Evolutionary conservation across 345 rosid genomes (phyloP).

Genomic region (Brassica juncea): DNA sequence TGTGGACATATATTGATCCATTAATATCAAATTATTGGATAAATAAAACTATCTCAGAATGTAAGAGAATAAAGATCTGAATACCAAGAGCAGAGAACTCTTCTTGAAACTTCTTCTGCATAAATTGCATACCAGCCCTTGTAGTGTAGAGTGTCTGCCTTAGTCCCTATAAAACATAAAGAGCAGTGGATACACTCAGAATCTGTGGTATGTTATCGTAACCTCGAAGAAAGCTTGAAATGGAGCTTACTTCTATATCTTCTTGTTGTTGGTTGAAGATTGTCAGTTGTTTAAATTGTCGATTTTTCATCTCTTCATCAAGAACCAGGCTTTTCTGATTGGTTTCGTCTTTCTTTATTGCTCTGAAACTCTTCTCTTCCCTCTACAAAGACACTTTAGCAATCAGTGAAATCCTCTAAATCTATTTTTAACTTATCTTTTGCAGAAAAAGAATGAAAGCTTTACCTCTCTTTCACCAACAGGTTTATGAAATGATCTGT

Average conservation of each 20-base stretch:
- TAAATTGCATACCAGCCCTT: slow-evolving; percentile 87
- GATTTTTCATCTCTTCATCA: slow-evolving; percentile 55
- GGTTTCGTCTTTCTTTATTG: slow-evolving; percentile 52
- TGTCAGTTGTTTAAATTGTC: slow-evolving; percentile 49
- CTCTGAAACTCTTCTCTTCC: slow-evolving; percentile 57
- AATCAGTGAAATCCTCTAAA: slow-evolving; percentile 9
- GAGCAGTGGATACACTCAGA: slow-evolving; percentile 12
- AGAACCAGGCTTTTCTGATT: slow-evolving; percentile 41
- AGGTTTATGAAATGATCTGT: slow-evolving; percentile 49
- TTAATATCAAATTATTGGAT: slow-evolving; percentile 8
- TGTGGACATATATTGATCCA: slow-evolving; percentile 35
- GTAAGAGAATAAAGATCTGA: slow-evolving; percentile 6
- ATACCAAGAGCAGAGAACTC: slow-evolving; percentile 83
- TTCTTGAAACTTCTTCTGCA: slow-evolving; percentile 82
- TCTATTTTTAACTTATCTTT: neutral
- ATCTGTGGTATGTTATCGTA: neutral
- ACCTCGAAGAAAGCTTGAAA: slow-evolving; percentile 7
- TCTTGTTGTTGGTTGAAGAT: slow-evolving; percentile 74
- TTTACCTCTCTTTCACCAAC: slow-evolving; percentile 60
- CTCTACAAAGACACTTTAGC: slow-evolving; percentile 41
- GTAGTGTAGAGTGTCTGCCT: slow-evolving; percentile 63
- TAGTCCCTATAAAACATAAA: slow-evolving; percentile 55
- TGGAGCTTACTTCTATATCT: slow-evolving; percentile 59
- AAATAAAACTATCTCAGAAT: neutral
- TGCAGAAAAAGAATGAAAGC: slow-evolving; percentile 9